These are phyloP conservation scores for Cutaneotrichosporon sp. DNA, from an alignment of 1,284 basidiomycete genomes.

Conservation along the genomic window DNA sequence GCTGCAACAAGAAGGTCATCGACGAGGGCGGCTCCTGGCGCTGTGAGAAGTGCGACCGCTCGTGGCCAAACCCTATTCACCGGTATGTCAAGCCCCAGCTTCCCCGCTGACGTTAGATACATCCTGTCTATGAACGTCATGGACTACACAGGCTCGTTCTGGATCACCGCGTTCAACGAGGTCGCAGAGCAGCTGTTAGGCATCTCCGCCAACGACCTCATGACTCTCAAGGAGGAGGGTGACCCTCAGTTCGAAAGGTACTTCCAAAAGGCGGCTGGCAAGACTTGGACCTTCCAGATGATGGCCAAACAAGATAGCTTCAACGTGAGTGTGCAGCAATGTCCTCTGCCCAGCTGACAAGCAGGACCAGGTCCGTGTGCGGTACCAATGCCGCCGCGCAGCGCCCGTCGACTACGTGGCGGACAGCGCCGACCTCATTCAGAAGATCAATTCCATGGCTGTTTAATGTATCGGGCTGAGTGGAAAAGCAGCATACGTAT, in stretches of 20 bases:
- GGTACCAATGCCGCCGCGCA: constrained; percentile 73
- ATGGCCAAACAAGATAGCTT: constrained; percentile 82
- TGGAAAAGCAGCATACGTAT: too few relatives aligned
- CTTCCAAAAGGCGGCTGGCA: constrained; percentile 63
- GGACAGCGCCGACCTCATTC: constrained; percentile 61
- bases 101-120: constrained; percentile 57
- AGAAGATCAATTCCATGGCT: constrained; percentile 48
- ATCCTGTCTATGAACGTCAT: constrained; percentile 82
- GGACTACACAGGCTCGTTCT: constrained; percentile 82
- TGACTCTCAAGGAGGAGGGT: constrained; percentile 65
- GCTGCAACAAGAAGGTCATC: constrained; percentile 87
- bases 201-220: constrained; percentile 73
- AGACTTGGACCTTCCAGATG: constrained; percentile 76
- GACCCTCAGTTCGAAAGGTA: constrained; percentile 61
- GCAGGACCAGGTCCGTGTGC: constrained; percentile 69
- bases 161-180: constrained; percentile 96
- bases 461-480: constrained; percentile 14
- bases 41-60: constrained; percentile 90
- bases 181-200: constrained; percentile 73
- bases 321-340: constrained; percentile 57
- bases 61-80: constrained; percentile 68
- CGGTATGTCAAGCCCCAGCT: constrained; percentile 54
- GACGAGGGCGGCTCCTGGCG: constrained; percentile 68
- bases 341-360: neutral
- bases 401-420: constrained; percentile 64